Conservation (phyloP, 768 basidiomycete genomes). For the Lyophyllum decastes region DNA sequence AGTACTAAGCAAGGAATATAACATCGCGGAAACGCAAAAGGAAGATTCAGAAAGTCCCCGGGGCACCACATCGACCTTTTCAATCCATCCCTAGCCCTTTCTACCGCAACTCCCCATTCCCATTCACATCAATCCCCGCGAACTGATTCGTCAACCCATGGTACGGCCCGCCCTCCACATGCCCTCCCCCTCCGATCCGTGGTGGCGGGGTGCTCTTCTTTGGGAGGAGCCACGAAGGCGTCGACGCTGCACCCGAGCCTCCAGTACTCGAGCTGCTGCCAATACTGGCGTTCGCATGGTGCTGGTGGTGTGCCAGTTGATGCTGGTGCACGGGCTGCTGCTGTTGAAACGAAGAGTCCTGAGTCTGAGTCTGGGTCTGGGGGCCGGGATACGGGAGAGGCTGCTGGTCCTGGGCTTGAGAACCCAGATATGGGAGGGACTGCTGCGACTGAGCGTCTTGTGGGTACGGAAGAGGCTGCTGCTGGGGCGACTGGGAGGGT, state of each 20-base stretch:
- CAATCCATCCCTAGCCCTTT: background rate
- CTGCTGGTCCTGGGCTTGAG: constrained; percentile 14
- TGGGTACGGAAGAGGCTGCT: constrained; percentile 6
- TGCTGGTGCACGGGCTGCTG: constrained; percentile 12
- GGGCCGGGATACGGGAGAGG: constrained; percentile 7
- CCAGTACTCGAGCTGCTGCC: background rate
- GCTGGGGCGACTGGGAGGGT: background rate
- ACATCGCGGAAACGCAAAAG: too few relatives aligned
- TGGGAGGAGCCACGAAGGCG: constrained; percentile 49
- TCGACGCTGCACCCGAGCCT: constrained; percentile 13
- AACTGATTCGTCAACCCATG: constrained; percentile 25
- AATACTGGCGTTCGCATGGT: background rate
- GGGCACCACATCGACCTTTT: background rate
- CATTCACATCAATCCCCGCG: constrained; percentile 27
- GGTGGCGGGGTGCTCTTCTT: constrained; percentile 32
- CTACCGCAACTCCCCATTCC: background rate
- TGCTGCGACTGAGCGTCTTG: constrained; percentile 5
- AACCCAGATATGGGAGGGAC: constrained; percentile 3
- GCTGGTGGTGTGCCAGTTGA: constrained; percentile 7
- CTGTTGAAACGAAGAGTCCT: constrained; percentile 6
- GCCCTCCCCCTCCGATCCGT: constrained; percentile 2
- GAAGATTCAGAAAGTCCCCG: too few relatives aligned
- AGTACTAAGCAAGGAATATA: too few relatives aligned
- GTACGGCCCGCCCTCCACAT: constrained; percentile 6
- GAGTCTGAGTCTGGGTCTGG: background rate